A percentile compares a stretch with the other conserved stretches of the same genome.
These are phyloP conservation scores for Jatropha podagrica DNA, from an alignment of 441 rosid species.

Conservation along the genomic window DNA sequence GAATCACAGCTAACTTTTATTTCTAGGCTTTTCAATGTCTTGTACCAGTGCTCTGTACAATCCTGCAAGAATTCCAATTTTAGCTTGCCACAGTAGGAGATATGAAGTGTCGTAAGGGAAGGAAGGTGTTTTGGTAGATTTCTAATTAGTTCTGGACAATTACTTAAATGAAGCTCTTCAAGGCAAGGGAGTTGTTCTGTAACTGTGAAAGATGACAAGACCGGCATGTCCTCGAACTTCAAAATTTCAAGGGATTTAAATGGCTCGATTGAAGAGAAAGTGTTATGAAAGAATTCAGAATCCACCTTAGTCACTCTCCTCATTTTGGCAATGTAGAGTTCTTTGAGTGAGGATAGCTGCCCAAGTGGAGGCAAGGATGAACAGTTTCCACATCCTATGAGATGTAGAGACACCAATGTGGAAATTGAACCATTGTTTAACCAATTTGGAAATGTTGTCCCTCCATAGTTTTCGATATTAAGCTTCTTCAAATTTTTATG, in stretches of 20 bases:
- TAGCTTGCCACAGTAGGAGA: neutral
- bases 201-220: neutral
- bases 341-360: constrained; percentile 2
- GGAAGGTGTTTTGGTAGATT: neutral
- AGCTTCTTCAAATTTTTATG: constrained; percentile 15
- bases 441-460: constrained; percentile 13
- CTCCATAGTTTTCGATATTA: neutral
- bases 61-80: neutral
- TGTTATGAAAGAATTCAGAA: neutral
- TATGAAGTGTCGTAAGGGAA: neutral
- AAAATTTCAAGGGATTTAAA: constrained; percentile 12
- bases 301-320: neutral
- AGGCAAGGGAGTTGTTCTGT: neutral
- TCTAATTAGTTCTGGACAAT: neutral
- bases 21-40: neutral
- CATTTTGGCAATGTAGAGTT: neutral
- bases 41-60: neutral
- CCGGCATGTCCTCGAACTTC: neutral
- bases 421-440: neutral
- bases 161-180: constrained; percentile 2
- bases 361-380: constrained; percentile 19
- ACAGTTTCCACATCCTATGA: constrained; percentile 2
- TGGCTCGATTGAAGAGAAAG: neutral
- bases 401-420: neutral
- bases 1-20: neutral